Evolutionary conservation across 2,329 filamentous ascomycete genomes (phyloP).

Genomic region (Neonectria neomacrospora): DNA sequence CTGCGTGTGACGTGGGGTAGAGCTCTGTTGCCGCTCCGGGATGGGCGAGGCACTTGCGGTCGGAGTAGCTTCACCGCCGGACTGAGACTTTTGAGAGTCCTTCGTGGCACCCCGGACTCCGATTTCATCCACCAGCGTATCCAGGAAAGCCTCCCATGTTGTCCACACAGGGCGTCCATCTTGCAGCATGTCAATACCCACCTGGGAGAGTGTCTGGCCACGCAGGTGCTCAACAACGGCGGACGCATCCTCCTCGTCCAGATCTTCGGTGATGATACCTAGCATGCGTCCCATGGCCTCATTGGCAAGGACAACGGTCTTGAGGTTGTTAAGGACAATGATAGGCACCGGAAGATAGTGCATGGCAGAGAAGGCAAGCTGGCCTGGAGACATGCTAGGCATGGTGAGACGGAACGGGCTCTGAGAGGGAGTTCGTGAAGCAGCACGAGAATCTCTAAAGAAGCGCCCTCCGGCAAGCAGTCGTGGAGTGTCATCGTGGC

Average conservation of each 20-base stretch:
- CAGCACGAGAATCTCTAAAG: conserved; percentile 47
- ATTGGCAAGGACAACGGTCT: conserved; percentile 79
- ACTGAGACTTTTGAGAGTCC: conserved; percentile 35
- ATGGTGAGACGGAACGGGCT: conserved; percentile 56
- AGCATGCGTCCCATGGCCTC: conserved; percentile 79
- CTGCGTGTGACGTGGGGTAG: conserved; percentile 52
- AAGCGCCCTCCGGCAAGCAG: conserved; percentile 48
- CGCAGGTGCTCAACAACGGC: conserved; percentile 68
- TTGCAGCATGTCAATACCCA: conserved; percentile 79
- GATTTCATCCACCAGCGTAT: conserved; percentile 61
- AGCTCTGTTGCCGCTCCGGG: conserved; percentile 48
- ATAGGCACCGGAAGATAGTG: conserved; percentile 80
- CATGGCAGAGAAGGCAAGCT: conserved; percentile 74
- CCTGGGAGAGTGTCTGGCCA: conserved; percentile 73
- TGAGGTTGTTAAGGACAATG: conserved; percentile 73
- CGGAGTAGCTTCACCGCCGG: conserved; percentile 52
- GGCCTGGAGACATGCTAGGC: conserved; percentile 60
- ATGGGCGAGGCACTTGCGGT: conserved; percentile 43
- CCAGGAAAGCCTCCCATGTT: conserved; percentile 69
- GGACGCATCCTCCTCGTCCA: conserved; percentile 54
- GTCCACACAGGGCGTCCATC: conserved; percentile 71
- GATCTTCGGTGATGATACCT: conserved; percentile 61
- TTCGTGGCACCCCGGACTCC: conserved; percentile 44
- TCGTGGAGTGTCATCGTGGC: conserved; percentile 42
- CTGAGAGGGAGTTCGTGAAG: conserved; percentile 50